A percentile compares a stretch with the other conserved stretches of the same genome.
phyloP scores from a whole-genome alignment of 352 stramenopile genomes.

The Blastocystis hominis region DNA sequence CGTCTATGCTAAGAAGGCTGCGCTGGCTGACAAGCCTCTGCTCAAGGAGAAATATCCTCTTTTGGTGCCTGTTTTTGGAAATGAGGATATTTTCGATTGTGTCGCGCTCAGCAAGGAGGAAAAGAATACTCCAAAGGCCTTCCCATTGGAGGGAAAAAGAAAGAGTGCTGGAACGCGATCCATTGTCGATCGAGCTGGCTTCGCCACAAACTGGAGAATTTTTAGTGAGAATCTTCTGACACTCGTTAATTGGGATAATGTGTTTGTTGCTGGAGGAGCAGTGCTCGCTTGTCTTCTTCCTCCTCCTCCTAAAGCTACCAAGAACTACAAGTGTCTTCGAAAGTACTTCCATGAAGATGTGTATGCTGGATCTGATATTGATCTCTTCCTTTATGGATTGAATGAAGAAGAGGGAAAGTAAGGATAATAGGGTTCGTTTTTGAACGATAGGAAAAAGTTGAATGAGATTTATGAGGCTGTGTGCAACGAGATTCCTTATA shows the following conservation, averaged over 20 bases:
- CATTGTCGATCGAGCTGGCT: constrained; percentile 45
- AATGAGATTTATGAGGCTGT: constrained; percentile 63
- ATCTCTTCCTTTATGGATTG: constrained; percentile 63
- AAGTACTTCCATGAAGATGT: constrained; percentile 63
- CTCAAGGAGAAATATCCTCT: constrained; percentile 61
- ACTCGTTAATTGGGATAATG: constrained; percentile 62
- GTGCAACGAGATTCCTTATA: constrained; percentile 59
- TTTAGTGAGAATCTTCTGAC: constrained; percentile 60
- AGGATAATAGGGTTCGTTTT: neutral
- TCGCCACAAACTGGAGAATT: constrained; percentile 60
- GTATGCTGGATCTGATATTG: constrained; percentile 62
- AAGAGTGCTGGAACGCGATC: neutral
- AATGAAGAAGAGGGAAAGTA: constrained; percentile 61
- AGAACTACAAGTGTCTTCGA: constrained; percentile 60
- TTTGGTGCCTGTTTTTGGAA: constrained; percentile 60
- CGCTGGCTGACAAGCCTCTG: constrained; percentile 55
- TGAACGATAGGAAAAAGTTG: constrained; percentile 59
- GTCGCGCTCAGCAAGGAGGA: constrained; percentile 55
- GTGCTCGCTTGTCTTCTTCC: constrained; percentile 61
- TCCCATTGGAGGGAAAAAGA: constrained; percentile 45
- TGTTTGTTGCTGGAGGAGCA: constrained; percentile 61
- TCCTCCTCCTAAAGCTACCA: constrained; percentile 57
- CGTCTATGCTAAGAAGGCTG: constrained; percentile 61
- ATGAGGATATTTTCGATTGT: constrained; percentile 59
- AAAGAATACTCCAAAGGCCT: constrained; percentile 42